phyloP scores from a whole-genome alignment of 139 green algal species.

The Coelastrella sp. region DNA sequence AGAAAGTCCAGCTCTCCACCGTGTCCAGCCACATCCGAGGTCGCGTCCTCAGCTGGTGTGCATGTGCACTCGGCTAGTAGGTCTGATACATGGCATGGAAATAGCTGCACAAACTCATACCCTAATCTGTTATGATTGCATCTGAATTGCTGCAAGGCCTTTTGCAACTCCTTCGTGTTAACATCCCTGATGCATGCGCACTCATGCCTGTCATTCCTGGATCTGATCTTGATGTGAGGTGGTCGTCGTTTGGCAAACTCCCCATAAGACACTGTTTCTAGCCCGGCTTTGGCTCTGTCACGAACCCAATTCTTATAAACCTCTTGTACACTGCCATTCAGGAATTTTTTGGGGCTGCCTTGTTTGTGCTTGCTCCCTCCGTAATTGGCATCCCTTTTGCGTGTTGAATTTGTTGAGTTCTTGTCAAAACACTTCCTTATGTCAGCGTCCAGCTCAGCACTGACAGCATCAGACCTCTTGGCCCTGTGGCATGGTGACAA shows the following conservation, averaged over 20 bases:
- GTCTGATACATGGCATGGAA: background rate
- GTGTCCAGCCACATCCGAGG: too few relatives aligned
- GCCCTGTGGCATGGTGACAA: too few relatives aligned
- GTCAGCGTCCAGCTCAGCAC: background rate
- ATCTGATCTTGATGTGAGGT: background rate
- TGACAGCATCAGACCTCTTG: background rate
- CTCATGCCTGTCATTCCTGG: background rate
- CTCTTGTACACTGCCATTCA: background rate
- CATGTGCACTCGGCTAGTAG: background rate
- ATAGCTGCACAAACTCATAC: background rate
- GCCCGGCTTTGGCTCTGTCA: background rate
- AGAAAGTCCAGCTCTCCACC: background rate
- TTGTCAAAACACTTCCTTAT: background rate
- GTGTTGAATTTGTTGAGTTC: background rate
- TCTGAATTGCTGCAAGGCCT: background rate
- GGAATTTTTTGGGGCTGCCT: background rate
- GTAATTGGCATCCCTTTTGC: background rate
- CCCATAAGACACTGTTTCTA: background rate
- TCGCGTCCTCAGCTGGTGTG: background rate
- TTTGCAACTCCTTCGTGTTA: background rate
- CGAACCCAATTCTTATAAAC: background rate
- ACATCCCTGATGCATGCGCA: background rate
- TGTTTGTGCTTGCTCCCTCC: background rate
- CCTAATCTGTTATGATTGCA: background rate
- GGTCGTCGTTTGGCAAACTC: background rate